Base-by-base conservation (phyloP, 2,329 filamentous ascomycete species). In the Penicillium sp. region DNA sequence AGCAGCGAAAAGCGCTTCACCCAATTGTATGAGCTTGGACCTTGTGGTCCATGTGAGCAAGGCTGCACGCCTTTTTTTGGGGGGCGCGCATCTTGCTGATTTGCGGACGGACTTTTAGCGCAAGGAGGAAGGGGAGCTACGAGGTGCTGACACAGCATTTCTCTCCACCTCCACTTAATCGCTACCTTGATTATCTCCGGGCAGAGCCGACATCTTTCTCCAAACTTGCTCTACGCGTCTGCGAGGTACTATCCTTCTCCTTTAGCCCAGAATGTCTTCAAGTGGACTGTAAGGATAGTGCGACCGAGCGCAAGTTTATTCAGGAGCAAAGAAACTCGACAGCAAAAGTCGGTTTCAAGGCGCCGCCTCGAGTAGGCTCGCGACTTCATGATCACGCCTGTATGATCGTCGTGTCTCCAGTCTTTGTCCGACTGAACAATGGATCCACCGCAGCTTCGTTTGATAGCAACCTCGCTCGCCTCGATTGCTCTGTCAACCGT, bases 391-490 rank as follows among this genome's bases (percentile, higher is more conserved):
- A 40, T 44, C 18, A n/a, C 39, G 13, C 32, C 29, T 40, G 18
- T 26, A 25, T 11, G 34, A 39, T 48, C 26, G 1, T 5, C 26
- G 35, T 29, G 43, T 48, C 32, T 13, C 40, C 39, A 33, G 29
- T 28, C 34, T 11, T 48, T 39, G 25, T 18, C n/a, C 18, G 18
- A 25, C 24, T 32, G 46, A 38, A 9, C 45, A 34, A 67, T 67
- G 65, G 61, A 55, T 46, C 53, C 47, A 11, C 46, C 48, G 27
- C 63, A 63, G 48, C 52, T 55, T 25, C 56, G 55, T 27, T 44
- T 67, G 46, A 56, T 60, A 54, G 58, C 59, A 38, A 60, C 56
- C 45, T 57, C 65, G 52, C 54, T 66, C 13, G 56, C 63, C 18
- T 53, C 57, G 37, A 47, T 67, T 39, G 47, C 56, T 34, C 50